Conservation (phyloP, 2,329 filamentous ascomycete species). For the Hypomyces perniciosus region DNA sequence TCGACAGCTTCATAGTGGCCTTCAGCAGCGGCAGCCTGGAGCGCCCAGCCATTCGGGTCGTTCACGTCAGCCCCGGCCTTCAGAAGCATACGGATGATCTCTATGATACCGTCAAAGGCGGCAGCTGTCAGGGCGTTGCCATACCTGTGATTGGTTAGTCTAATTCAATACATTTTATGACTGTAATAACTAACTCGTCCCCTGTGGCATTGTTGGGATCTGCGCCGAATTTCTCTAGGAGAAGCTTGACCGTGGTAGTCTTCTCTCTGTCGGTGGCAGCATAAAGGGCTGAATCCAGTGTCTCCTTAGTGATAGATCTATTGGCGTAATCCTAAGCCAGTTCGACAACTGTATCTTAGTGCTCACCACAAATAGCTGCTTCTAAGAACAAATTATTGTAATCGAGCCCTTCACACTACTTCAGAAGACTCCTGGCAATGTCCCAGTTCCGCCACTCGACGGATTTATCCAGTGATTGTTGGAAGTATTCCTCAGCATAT, state of each 20-base stretch:
- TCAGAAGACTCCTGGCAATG: constrained; percentile 29
- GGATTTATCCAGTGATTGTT: constrained; percentile 29
- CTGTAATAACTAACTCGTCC: no score
- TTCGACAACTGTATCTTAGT: constrained; percentile 30
- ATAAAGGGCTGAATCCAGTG: constrained; percentile 30
- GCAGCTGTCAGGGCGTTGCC: constrained; percentile 27
- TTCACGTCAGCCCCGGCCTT: constrained; percentile 30
- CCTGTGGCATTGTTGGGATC: constrained; percentile 26
- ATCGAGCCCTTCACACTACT: constrained; percentile 25
- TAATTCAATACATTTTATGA: no score
- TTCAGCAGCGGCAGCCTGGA: constrained; percentile 32
- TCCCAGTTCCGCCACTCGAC: constrained; percentile 32
- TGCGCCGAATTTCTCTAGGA: constrained; percentile 29
- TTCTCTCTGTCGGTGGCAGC: constrained; percentile 35
- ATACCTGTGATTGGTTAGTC: constrained; percentile 30
- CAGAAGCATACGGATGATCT: constrained; percentile 27
- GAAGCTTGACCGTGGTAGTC: constrained; percentile 28
- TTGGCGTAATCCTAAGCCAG: constrained; percentile 33
- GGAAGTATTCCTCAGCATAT: constrained; percentile 26
- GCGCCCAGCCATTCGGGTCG: constrained; percentile 29
- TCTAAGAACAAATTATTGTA: constrained; percentile 30
- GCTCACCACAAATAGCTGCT: constrained; percentile 24
- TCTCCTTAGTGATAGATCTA: constrained; percentile 26
- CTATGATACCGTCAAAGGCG: constrained; percentile 30
- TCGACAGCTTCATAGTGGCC: constrained; percentile 31